Conservation (phyloP, 2,329 filamentous ascomycete species). For the Onygenales sp. region DNA sequence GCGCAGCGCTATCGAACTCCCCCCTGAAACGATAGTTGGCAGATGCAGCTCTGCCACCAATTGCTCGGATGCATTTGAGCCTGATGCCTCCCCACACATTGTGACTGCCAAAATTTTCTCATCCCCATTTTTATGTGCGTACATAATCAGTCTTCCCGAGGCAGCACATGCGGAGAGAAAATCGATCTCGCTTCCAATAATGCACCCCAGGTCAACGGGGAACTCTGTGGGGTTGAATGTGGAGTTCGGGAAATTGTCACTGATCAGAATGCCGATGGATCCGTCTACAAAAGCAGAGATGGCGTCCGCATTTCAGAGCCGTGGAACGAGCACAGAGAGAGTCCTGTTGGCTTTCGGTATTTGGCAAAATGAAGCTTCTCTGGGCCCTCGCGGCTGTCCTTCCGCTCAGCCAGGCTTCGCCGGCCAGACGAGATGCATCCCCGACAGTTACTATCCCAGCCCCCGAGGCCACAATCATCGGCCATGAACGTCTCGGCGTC, state of each 20-base stretch:
- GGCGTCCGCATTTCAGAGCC: background rate
- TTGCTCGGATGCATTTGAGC: too few species aligned
- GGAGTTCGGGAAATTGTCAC: background rate
- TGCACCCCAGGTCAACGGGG: background rate
- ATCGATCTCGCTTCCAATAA: background rate
- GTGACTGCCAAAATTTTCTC: too few species aligned
- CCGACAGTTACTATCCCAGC: constrained; percentile 48
- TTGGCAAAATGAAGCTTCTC: background rate
- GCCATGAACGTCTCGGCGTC: constrained; percentile 32
- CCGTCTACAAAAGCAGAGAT: background rate
- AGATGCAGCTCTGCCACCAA: too few species aligned
- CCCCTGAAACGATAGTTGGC: too few species aligned
- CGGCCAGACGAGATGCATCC: constrained; percentile 34
- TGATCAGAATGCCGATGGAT: background rate
- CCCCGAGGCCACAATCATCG: constrained; percentile 45
- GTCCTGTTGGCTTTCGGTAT: background rate
- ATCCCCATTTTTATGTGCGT: too few species aligned
- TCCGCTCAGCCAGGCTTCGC: constrained; percentile 7
- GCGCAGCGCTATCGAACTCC: too few species aligned
- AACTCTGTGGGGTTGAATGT: background rate
- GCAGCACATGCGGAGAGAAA: too few species aligned
- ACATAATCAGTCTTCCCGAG: too few species aligned
- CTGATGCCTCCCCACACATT: too few species aligned
- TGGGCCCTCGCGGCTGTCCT: background rate
- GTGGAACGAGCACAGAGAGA: background rate